These are phyloP conservation scores for Sugiyamaella valdiviana DNA, from an alignment of 805 yeast species.

Conservation along the genomic window DNA sequence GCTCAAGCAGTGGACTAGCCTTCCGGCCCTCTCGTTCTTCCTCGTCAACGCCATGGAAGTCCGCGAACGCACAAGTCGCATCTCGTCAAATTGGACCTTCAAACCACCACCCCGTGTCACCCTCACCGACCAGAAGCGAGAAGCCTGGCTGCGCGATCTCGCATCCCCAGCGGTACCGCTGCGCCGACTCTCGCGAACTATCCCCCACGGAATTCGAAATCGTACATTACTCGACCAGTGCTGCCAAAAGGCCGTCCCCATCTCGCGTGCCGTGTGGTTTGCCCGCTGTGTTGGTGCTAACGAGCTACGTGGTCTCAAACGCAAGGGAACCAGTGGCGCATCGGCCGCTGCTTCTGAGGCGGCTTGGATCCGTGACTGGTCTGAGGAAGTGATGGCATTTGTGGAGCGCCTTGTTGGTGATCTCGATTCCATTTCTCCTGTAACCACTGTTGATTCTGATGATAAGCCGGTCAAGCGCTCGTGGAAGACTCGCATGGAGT, in stretches of 20 bases:
- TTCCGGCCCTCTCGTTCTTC: conserved; percentile 45
- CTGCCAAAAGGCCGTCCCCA: conserved; percentile 59
- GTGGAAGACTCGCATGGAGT: conserved; percentile 51
- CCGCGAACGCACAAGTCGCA: conserved; percentile 41
- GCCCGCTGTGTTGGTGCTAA: conserved; percentile 81
- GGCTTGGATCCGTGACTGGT: conserved; percentile 83
- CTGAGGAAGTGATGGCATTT: conserved; percentile 67
- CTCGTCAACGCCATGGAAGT: conserved; percentile 44
- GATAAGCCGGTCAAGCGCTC: background rate
- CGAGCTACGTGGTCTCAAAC: conserved; percentile 54
- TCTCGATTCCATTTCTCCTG: conserved; percentile 31
- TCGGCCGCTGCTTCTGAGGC: conserved; percentile 33
- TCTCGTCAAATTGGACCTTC: conserved; percentile 48
- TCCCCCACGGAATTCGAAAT: conserved; percentile 87
- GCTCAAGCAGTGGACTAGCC: conserved; percentile 34
- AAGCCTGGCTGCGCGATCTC: conserved; percentile 77
- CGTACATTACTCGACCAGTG: conserved; percentile 68
- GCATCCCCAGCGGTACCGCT: conserved; percentile 64
- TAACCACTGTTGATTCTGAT: background rate
- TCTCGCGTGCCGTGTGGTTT: conserved; percentile 84
- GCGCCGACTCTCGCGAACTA: conserved; percentile 60
- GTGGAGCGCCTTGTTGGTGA: conserved; percentile 47
- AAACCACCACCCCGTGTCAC: conserved; percentile 88
- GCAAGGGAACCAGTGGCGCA: conserved; percentile 36
- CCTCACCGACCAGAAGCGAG: conserved; percentile 77